Conservation (phyloP, 257 asterid species). For the Nicotiana noctiflora region DNA sequence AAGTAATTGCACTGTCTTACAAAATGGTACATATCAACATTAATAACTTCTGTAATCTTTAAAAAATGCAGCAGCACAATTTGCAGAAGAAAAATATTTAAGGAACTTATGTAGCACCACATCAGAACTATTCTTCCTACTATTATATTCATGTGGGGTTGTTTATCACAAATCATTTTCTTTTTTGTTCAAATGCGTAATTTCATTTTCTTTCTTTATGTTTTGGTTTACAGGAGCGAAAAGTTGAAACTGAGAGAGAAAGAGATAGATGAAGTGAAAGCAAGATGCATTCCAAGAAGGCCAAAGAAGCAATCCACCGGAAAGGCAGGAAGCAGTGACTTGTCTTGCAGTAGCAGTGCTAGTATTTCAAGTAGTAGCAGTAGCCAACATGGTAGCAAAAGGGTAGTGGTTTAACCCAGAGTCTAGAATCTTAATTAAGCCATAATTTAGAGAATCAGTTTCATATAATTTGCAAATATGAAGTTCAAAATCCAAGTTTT, state of each 20-base stretch:
- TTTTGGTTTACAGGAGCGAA: conserved; percentile 26
- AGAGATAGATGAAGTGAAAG: conserved; percentile 21
- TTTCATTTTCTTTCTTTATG: too few species aligned
- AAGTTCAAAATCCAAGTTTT: too few species aligned
- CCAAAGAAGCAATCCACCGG: conserved; percentile 15
- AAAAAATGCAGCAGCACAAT: not conserved
- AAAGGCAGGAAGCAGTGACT: conserved; percentile 10
- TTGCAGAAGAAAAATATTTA: not conserved
- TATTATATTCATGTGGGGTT: not conserved
- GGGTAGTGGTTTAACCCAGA: not conserved
- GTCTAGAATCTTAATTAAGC: not conserved
- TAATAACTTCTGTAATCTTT: not conserved
- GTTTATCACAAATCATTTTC: not conserved
- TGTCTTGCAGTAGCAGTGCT: conserved; percentile 4
- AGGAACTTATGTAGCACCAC: too few species aligned
- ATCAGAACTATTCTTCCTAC: too few species aligned
- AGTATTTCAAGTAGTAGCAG: conserved; percentile 8
- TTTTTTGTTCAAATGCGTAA: too few species aligned
- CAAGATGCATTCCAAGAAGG: conserved; percentile 30
- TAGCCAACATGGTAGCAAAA: conserved; percentile 24
- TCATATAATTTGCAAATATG: too few species aligned
- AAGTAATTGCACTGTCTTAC: not conserved
- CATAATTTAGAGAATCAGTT: too few species aligned
- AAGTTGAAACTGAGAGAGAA: conserved; percentile 21
- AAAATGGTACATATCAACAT: not conserved